Percentiles rank a stretch among this genome's conserved stretches.
Conservation (phyloP, 129 eudicot genomes). For the Artemisia tridentata region DNA sequence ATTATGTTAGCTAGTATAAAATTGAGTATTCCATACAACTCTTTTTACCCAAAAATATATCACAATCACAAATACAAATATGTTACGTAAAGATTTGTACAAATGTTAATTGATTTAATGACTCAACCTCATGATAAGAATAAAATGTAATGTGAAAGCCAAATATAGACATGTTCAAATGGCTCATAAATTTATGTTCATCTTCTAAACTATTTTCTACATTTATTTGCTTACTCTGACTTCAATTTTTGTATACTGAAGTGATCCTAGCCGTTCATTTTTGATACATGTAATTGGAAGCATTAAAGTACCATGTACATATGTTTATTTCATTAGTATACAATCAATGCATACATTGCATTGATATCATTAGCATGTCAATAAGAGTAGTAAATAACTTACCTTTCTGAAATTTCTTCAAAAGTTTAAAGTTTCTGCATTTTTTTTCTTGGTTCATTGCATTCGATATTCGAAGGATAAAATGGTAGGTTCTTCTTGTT, state of each 20-base stretch:
- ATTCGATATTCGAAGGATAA: neutral
- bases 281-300: neutral
- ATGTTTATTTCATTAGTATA: neutral
- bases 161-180: too few species aligned
- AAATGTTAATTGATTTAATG: too few species aligned
- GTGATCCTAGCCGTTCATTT: neutral
- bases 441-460: neutral
- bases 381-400: neutral
- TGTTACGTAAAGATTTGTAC: too few species aligned
- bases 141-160: too few species aligned
- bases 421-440: neutral
- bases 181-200: neutral
- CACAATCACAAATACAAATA: too few species aligned
- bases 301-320: neutral
- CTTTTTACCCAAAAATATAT: too few species aligned
- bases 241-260: neutral
- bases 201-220: conserved; percentile 11
- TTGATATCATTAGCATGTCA: too few species aligned
- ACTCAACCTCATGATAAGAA: too few species aligned
- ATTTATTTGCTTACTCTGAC: conserved; percentile 6
- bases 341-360: too few species aligned
- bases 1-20: too few species aligned
- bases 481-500: conserved; percentile 11
- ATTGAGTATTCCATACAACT: too few species aligned
- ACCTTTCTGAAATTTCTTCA: neutral